Evolutionary conservation across 2,329 filamentous ascomycete species (phyloP).

Genomic region (Alternaria arborescens): DNA sequence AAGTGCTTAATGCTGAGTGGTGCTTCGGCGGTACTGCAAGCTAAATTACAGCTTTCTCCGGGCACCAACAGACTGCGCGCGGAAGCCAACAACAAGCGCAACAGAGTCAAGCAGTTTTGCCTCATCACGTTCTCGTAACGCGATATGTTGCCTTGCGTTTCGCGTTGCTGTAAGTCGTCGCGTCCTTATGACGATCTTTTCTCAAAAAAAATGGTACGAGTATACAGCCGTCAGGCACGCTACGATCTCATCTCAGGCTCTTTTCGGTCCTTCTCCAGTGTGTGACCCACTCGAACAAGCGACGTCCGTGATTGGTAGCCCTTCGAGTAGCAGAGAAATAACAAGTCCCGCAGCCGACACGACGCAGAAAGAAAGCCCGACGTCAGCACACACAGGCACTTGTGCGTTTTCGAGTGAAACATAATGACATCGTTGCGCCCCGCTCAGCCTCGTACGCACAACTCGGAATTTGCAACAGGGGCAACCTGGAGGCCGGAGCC

Average conservation of each 20-base stretch:
- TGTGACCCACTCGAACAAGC: conserved; percentile 11
- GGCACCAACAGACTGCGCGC: conserved; percentile 3
- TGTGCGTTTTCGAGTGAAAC: conserved; percentile 19
- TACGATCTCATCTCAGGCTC: conserved; percentile 18
- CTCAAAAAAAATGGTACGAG: conserved; percentile 11
- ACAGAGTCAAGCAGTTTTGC: conserved; percentile 6
- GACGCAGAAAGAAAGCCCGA: conserved; percentile 22
- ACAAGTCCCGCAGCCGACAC: conserved; percentile 9
- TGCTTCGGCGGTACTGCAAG: conserved; percentile 14
- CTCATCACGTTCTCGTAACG: conserved; percentile 11
- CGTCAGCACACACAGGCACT: conserved; percentile 1
- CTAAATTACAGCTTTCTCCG: conserved; percentile 3
- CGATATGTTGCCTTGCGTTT: conserved; percentile 29
- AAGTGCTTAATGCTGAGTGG: conserved; percentile 4
- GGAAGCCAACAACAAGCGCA: conserved; percentile 7
- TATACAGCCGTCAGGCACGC: conserved; percentile 27
- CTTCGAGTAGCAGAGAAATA: conserved; percentile 13
- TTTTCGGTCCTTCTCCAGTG: conserved; percentile 25
- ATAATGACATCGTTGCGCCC: conserved; percentile 11
- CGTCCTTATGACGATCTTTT: conserved; percentile 30
- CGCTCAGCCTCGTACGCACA: conserved; percentile 10
- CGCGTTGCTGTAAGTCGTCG: conserved; percentile 35
- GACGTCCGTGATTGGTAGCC: conserved; percentile 16
- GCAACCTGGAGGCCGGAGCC: conserved; percentile 4
- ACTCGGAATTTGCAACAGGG: conserved; percentile 20